Conservation (phyloP, 345 rosid species). For the Cardamine chenopodiifolia region DNA sequence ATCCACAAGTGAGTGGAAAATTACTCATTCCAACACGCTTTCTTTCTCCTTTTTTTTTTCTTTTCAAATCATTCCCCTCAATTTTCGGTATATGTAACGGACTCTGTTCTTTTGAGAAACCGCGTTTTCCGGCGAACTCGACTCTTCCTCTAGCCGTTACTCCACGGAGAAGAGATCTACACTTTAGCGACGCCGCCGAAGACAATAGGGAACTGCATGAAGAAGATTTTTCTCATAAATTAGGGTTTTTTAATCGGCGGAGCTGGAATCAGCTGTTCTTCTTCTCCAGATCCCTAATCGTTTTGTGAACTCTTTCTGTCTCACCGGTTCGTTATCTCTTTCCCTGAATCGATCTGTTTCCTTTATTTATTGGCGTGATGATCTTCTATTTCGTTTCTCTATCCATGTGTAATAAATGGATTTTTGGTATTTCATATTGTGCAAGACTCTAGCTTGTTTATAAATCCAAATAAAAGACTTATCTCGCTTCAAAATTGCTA, state of each 20-base stretch:
- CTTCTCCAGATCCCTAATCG: slow-evolving; percentile 31
- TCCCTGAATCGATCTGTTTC: slow-evolving; percentile 26
- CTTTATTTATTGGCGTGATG: neutral
- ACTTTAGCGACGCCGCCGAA: slow-evolving; percentile 4
- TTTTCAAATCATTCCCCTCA: slow-evolving; percentile 3
- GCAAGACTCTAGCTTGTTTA: neutral
- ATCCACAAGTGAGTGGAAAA: slow-evolving; percentile 12
- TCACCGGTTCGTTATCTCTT: slow-evolving; percentile 32
- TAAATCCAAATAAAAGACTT: neutral
- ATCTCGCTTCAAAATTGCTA: neutral
- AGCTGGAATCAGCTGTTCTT: slow-evolving; percentile 29
- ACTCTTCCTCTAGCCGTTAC: slow-evolving; percentile 24
- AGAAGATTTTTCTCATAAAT: neutral
- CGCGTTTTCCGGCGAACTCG: slow-evolving; percentile 36
- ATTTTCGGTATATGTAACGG: slow-evolving; percentile 27
- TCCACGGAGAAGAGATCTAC: slow-evolving; percentile 25
- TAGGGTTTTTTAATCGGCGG: slow-evolving; percentile 4
- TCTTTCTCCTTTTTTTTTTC: neutral
- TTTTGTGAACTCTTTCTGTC: neutral
- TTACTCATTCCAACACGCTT: slow-evolving; percentile 24
- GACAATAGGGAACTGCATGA: neutral
- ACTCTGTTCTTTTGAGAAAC: slow-evolving; percentile 31
- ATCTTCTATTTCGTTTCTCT: neutral
- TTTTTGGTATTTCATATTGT: neutral
- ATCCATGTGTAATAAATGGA: neutral